Evolutionary conservation across 2,329 filamentous ascomycete species (phyloP).

Genomic region (Aspergillus fumigatus): DNA sequence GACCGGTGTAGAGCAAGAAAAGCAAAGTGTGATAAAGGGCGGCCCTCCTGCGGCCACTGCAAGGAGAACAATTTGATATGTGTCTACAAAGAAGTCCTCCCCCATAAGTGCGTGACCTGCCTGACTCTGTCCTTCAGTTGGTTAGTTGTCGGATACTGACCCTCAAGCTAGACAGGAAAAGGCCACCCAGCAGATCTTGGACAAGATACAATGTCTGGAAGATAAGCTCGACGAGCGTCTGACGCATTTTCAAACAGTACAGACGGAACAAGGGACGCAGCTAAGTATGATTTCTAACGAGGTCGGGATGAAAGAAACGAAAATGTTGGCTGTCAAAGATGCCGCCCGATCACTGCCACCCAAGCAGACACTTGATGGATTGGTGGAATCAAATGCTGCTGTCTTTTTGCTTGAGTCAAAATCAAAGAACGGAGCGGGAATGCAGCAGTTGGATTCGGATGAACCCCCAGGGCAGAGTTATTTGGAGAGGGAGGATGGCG

Average conservation of each 20-base stretch:
- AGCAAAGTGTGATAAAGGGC: slow-evolving; percentile 84
- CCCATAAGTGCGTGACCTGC: slow-evolving; percentile 67
- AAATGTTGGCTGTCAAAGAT: slow-evolving; percentile 2
- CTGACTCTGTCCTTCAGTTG: not conserved
- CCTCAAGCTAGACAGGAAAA: slow-evolving; percentile 34
- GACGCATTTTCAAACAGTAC: slow-evolving; percentile 12
- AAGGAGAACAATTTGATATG: slow-evolving; percentile 79
- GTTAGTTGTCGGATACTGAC: slow-evolving; percentile 2
- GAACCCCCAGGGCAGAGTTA: slow-evolving; percentile 6
- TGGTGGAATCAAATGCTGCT: slow-evolving; percentile 22
- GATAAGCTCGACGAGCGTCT: slow-evolving; percentile 26
- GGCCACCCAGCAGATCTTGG: slow-evolving; percentile 35
- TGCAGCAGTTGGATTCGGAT: not conserved
- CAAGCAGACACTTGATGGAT: slow-evolving; percentile 12
- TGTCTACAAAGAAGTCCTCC: slow-evolving; percentile 84
- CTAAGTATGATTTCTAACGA: slow-evolving; percentile 6
- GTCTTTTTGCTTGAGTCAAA: slow-evolving; percentile 11
- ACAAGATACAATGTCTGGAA: slow-evolving; percentile 29
- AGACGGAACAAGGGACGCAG: slow-evolving; percentile 14
- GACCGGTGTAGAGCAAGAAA: slow-evolving; percentile 83
- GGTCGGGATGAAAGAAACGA: slow-evolving; percentile 1
- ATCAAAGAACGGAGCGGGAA: slow-evolving; percentile 10
- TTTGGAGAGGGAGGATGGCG: slow-evolving; percentile 40
- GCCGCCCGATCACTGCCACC: not conserved
- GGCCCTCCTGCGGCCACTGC: slow-evolving; percentile 77